Conservation (phyloP, 169 alveolate species). For the Cryptosporidium tyzzeri region DNA sequence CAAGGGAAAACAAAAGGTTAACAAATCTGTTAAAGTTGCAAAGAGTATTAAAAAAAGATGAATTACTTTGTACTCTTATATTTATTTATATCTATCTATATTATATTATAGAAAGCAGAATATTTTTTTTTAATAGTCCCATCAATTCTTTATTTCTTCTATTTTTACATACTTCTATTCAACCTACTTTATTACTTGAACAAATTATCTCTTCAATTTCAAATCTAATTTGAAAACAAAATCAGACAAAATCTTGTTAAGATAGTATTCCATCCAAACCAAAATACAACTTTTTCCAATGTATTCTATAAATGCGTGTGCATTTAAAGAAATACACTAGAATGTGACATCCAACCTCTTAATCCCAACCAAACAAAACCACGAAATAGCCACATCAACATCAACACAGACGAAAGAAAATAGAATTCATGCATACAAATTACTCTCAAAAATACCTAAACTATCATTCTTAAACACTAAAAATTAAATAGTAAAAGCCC, state of each 20-base stretch:
- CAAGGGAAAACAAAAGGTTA: background rate
- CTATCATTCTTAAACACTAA: background rate
- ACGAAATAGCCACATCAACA: too few species aligned
- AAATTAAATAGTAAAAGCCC: background rate
- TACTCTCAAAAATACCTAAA: conserved; percentile 23
- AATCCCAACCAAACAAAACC: background rate
- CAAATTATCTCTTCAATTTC: too few species aligned
- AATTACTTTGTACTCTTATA: background rate
- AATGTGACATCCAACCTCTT: background rate
- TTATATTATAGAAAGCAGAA: background rate
- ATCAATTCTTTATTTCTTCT: background rate
- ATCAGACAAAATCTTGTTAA: too few species aligned
- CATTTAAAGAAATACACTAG: too few species aligned
- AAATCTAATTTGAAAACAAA: too few species aligned
- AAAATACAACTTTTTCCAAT: too few species aligned
- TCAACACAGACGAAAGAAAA: background rate
- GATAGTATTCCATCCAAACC: too few species aligned
- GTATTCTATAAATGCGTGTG: too few species aligned
- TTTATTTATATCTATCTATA: background rate
- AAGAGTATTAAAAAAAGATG: conserved; percentile 10
- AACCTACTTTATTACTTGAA: too few species aligned
- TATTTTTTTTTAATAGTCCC: too few species aligned
- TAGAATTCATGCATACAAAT: background rate
- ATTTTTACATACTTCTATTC: too few species aligned
- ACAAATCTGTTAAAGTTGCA: conserved; percentile 8